phyloP scores from a whole-genome alignment of 169 alveolate species.

The Babesia caballi region DNA sequence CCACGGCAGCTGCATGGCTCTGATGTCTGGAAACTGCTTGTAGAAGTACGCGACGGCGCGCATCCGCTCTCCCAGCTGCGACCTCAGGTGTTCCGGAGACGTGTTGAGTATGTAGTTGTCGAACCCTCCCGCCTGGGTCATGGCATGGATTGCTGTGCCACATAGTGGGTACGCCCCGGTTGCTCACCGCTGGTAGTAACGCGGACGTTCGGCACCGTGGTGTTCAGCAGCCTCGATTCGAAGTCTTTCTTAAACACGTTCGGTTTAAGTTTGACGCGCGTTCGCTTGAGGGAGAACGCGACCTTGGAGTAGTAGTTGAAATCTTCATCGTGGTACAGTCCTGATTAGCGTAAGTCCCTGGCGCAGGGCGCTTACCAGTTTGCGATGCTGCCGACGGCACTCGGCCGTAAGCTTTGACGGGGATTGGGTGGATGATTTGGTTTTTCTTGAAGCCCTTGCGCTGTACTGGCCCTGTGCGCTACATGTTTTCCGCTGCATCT shows the following conservation, averaged over 20 bases:
- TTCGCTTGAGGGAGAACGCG: slow-evolving; percentile 75
- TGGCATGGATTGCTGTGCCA: slow-evolving; percentile 78
- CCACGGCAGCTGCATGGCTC: slow-evolving; percentile 70
- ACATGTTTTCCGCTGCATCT: neutral
- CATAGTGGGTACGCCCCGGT: too few relatives aligned
- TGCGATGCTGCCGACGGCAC: slow-evolving; percentile 87
- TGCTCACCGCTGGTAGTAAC: slow-evolving; percentile 75
- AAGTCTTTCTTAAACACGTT: slow-evolving; percentile 73
- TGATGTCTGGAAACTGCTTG: slow-evolving; percentile 56
- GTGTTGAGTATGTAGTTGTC: slow-evolving; percentile 83
- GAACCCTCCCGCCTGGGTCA: slow-evolving; percentile 85
- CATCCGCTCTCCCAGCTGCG: slow-evolving; percentile 82
- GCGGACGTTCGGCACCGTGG: slow-evolving; percentile 77
- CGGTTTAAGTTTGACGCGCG: slow-evolving; percentile 76
- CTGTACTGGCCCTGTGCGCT: slow-evolving; percentile 27
- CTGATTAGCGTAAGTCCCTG: slow-evolving; percentile 5
- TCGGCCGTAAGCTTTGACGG: slow-evolving; percentile 86
- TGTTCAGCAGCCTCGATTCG: slow-evolving; percentile 72
- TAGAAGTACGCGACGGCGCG: slow-evolving; percentile 80
- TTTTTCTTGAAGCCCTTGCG: slow-evolving; percentile 79
- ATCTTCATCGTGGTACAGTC: slow-evolving; percentile 85
- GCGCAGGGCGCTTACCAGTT: slow-evolving; percentile 59
- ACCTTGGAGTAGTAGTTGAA: slow-evolving; percentile 79
- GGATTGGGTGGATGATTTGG: slow-evolving; percentile 82
- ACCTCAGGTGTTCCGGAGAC: slow-evolving; percentile 85